phyloP scores from a whole-genome alignment of 2,329 filamentous ascomycete species.

The Sclerotinia minor region DNA sequence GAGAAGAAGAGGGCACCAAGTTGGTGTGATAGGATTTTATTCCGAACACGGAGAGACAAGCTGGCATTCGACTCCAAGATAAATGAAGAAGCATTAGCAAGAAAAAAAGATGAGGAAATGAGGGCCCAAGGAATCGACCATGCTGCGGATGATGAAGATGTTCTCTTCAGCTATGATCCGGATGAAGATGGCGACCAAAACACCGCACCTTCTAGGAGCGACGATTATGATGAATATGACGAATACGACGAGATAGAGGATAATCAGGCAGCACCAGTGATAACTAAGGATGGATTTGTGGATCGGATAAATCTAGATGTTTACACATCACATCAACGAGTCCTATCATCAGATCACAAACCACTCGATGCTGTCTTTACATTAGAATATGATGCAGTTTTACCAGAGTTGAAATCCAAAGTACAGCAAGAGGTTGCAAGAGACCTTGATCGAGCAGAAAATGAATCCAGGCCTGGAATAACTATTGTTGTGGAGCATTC shows the following conservation, averaged over 20 bases:
- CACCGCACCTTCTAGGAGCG: constrained; percentile 34
- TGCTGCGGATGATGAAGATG: constrained; percentile 72
- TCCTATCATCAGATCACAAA: constrained; percentile 94
- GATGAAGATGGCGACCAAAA: constrained; percentile 68
- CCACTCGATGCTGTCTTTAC: constrained; percentile 82
- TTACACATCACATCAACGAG: constrained; percentile 85
- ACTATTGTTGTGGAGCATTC: constrained; percentile 75
- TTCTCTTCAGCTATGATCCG: constrained; percentile 89
- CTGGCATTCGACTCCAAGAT: constrained; percentile 63
- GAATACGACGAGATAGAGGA: constrained; percentile 48
- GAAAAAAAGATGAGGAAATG: constrained; percentile 81
- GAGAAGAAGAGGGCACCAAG: constrained; percentile 91
- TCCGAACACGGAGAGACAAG: constrained; percentile 71
- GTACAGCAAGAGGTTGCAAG: constrained; percentile 84
- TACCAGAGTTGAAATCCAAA: constrained; percentile 79
- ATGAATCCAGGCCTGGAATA: constrained; percentile 79
- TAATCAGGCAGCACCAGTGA: constrained; percentile 48
- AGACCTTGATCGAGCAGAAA: constrained; percentile 87
- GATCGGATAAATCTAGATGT: constrained; percentile 59
- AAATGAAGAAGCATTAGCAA: constrained; percentile 65
- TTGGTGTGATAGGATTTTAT: constrained; percentile 96
- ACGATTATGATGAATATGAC: constrained; percentile 53
- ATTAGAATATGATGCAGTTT: constrained; percentile 81
- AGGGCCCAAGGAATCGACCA: constrained; percentile 73
- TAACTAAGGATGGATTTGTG: constrained; percentile 58